These are phyloP conservation scores for Peronospora destructor DNA, from an alignment of 352 stramenopile species.

Conservation along the genomic window DNA sequence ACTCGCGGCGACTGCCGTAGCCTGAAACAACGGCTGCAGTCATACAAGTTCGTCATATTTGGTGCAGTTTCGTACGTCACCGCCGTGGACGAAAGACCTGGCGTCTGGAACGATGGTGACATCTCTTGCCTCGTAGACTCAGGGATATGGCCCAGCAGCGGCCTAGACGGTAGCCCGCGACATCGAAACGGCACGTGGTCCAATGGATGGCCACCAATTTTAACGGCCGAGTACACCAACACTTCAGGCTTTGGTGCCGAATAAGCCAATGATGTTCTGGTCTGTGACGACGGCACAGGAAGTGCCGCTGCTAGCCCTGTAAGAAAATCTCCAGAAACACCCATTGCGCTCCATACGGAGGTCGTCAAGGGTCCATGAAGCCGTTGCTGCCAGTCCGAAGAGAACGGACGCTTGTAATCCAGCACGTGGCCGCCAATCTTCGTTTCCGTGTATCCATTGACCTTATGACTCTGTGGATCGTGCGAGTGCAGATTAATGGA, in stretches of 20 bases:
- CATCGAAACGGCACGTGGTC: constrained; percentile 71
- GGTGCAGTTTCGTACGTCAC: constrained; percentile 29
- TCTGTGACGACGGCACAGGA: constrained; percentile 14
- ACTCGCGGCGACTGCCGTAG: constrained; percentile 51
- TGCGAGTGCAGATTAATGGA: constrained; percentile 58
- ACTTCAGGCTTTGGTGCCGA: constrained; percentile 30
- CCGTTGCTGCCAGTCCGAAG: constrained; percentile 19
- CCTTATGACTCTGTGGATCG: constrained; percentile 16
- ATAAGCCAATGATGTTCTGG: constrained; percentile 35
- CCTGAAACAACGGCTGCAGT: constrained; percentile 48
- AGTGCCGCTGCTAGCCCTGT: neutral
- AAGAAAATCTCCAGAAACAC: constrained; percentile 14
- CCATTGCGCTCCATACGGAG: constrained; percentile 15
- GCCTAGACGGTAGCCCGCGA: constrained; percentile 50
- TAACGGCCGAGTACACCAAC: constrained; percentile 53
- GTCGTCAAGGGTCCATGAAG: constrained; percentile 33
- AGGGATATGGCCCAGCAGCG: constrained; percentile 42
- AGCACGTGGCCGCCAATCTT: constrained; percentile 70
- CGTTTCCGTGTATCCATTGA: constrained; percentile 43
- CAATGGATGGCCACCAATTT: constrained; percentile 71
- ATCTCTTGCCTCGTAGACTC: constrained; percentile 1
- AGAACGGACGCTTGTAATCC: constrained; percentile 49
- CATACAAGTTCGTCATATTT: constrained; percentile 44
- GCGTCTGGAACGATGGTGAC: constrained; percentile 8
- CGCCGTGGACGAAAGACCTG: constrained; percentile 12